phyloP scores from a whole-genome alignment of 2,329 filamentous ascomycete species.

The Scleromitrula shiraiana region DNA sequence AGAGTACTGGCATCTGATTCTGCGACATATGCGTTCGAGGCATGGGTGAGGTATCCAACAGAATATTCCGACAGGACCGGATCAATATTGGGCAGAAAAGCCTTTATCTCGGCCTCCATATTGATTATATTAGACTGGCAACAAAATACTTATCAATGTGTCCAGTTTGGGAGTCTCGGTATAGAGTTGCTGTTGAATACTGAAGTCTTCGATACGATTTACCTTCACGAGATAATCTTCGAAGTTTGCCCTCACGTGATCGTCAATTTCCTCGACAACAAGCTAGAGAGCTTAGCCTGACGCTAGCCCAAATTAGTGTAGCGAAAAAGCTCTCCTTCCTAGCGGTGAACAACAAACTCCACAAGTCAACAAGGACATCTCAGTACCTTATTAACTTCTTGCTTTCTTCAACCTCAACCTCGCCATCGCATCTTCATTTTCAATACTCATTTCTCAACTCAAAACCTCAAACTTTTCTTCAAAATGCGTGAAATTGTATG shows the following conservation, averaged over 20 bases:
- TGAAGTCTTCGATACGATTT: not conserved
- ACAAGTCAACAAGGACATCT: conserved; percentile 18
- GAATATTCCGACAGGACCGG: conserved; percentile 86
- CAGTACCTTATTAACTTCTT: conserved; percentile 17
- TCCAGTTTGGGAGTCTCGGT: not conserved
- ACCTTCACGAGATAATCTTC: not conserved
- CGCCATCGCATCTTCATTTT: conserved; percentile 5
- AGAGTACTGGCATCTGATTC: conserved; percentile 62
- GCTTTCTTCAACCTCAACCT: conserved; percentile 16
- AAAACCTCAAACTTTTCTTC: conserved; percentile 30
- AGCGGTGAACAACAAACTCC: conserved; percentile 15
- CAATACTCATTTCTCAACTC: conserved; percentile 13
- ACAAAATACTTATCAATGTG: not conserved
- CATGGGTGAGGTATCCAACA: conserved; percentile 88
- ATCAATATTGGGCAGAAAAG: conserved; percentile 79
- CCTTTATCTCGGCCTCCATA: conserved; percentile 85
- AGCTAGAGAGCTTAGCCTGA: not conserved
- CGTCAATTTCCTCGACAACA: not conserved
- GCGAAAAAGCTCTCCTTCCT: conserved; percentile 10
- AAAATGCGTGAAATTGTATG: conserved; percentile 70
- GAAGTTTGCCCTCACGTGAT: conserved; percentile 3
- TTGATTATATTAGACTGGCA: not conserved
- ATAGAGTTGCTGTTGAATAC: not conserved
- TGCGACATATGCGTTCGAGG: conserved; percentile 71
- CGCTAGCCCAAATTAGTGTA: conserved; percentile 6